phyloP scores from a whole-genome alignment of 768 basidiomycete genomes.

The Termitomyces sp. region DNA sequence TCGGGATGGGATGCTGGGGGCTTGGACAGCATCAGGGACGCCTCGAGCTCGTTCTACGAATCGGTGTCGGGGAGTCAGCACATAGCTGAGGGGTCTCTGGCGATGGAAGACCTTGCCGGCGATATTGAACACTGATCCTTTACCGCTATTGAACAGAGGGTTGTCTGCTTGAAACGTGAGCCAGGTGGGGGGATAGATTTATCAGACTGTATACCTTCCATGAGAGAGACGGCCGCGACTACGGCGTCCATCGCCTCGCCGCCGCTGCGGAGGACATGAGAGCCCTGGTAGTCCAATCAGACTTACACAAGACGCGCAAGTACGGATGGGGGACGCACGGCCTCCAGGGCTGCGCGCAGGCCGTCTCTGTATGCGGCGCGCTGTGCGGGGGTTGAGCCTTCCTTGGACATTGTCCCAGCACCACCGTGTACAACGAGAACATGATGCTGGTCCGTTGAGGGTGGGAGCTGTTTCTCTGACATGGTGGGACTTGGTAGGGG shows the following conservation, averaged over 20 bases:
- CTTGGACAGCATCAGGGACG: conserved; percentile 75
- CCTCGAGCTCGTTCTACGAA: conserved; percentile 71
- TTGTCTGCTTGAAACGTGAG: conserved; percentile 41
- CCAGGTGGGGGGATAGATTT: background rate
- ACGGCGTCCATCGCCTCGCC: conserved; percentile 84
- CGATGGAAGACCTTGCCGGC: conserved; percentile 59
- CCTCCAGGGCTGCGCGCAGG: conserved; percentile 47
- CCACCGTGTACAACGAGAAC: conserved; percentile 77
- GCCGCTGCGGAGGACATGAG: conserved; percentile 54
- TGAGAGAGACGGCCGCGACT: conserved; percentile 61
- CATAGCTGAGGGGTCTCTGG: background rate
- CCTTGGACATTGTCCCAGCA: conserved; percentile 62
- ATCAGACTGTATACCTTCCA: conserved; percentile 53
- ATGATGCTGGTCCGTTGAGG: conserved; percentile 13
- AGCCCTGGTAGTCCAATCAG: conserved; percentile 32
- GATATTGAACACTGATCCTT: conserved; percentile 79
- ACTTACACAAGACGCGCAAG: background rate
- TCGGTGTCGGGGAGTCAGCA: background rate
- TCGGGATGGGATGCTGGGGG: conserved; percentile 62
- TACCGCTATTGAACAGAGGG: conserved; percentile 73
- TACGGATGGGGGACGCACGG: conserved; percentile 20
- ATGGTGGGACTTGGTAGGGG: too few species aligned
- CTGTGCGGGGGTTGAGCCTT: conserved; percentile 54
- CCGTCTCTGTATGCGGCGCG: conserved; percentile 51
- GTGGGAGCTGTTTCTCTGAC: background rate